A percentile compares a stretch with the other conserved stretches of the same genome.
These are phyloP conservation scores for Arthrinium puccinioides DNA, from an alignment of 2,329 filamentous ascomycete species.

Conservation along the genomic window DNA sequence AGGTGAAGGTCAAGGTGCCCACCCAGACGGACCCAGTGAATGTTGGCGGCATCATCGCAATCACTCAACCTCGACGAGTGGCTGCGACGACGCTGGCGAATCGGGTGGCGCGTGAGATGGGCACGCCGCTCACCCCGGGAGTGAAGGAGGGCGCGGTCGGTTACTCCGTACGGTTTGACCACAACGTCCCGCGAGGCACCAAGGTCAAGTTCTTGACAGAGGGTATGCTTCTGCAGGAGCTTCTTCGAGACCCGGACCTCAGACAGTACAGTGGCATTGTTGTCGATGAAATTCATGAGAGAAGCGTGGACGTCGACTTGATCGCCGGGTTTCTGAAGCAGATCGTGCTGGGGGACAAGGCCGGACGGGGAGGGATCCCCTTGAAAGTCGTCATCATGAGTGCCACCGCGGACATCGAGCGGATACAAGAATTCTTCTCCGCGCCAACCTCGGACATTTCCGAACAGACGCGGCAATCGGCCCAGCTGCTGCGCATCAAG, in stretches of 20 bases:
- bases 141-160: slow-evolving; percentile 56
- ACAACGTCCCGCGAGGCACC: slow-evolving; percentile 72
- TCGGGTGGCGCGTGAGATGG: slow-evolving; percentile 74
- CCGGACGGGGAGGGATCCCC: slow-evolving; percentile 62
- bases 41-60: slow-evolving; percentile 77
- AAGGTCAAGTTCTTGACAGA: slow-evolving; percentile 93
- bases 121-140: slow-evolving; percentile 41
- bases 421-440: slow-evolving; percentile 67
- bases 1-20: slow-evolving; percentile 43
- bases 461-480: slow-evolving; percentile 9
- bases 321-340: slow-evolving; percentile 82
- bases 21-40: slow-evolving; percentile 33
- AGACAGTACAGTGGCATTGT: slow-evolving; percentile 82
- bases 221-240: slow-evolving; percentile 91
- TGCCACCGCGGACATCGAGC: slow-evolving; percentile 84
- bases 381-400: slow-evolving; percentile 95
- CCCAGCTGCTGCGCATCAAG: slow-evolving; percentile 58
- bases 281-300: slow-evolving; percentile 95
- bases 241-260: slow-evolving; percentile 76
- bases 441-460: slow-evolving; percentile 5
- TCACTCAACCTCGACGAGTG: slow-evolving; percentile 89
- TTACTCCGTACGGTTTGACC: slow-evolving; percentile 93
- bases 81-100: slow-evolving; percentile 87
- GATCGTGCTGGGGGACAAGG: slow-evolving; percentile 55
- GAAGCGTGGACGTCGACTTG: slow-evolving; percentile 89